phyloP scores from a whole-genome alignment of 768 basidiomycete species.

The Aureoboletus auriporus region DNA sequence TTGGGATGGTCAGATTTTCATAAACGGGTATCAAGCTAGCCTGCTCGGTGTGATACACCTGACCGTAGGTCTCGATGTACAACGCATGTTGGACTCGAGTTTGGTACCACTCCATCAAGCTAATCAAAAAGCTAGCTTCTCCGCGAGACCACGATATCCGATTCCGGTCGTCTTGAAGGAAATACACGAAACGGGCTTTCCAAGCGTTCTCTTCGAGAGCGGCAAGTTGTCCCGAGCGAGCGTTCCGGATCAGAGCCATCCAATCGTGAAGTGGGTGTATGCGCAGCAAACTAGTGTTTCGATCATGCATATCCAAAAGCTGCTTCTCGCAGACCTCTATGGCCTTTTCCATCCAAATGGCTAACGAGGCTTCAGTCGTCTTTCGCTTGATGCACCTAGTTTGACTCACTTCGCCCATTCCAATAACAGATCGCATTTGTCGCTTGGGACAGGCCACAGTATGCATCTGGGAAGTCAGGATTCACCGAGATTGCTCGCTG shows the following conservation, averaged over 20 bases:
- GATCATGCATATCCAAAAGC: constrained; percentile 29
- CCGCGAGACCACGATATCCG: constrained; percentile 23
- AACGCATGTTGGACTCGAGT: constrained; percentile 39
- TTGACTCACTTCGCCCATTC: constrained; percentile 32
- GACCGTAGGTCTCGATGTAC: constrained; percentile 38
- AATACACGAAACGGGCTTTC: constrained; percentile 28
- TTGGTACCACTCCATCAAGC: constrained; percentile 41
- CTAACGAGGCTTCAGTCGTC: constrained; percentile 10
- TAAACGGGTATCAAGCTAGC: constrained; percentile 3
- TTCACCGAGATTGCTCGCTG: constrained; percentile 40
- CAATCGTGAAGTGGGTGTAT: constrained; percentile 32
- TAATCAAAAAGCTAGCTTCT: constrained; percentile 43
- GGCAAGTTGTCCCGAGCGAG: constrained; percentile 22
- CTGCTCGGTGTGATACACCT: constrained; percentile 16
- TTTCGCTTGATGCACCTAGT: constrained; percentile 1
- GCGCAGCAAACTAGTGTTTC: constrained; percentile 28
- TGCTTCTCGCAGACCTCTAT: constrained; percentile 36
- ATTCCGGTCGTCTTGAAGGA: constrained; percentile 23
- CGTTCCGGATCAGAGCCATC: constrained; percentile 32
- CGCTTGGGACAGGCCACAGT: constrained; percentile 45
- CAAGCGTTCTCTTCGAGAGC: constrained; percentile 27
- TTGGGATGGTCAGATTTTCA: constrained; percentile 12
- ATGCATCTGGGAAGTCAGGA: constrained; percentile 43
- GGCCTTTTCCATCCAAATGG: constrained; percentile 36
- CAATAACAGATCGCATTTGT: constrained; percentile 46